These are phyloP conservation scores for Phytophthora cactorum DNA, from an alignment of 352 stramenopile genomes.

Conservation along the genomic window DNA sequence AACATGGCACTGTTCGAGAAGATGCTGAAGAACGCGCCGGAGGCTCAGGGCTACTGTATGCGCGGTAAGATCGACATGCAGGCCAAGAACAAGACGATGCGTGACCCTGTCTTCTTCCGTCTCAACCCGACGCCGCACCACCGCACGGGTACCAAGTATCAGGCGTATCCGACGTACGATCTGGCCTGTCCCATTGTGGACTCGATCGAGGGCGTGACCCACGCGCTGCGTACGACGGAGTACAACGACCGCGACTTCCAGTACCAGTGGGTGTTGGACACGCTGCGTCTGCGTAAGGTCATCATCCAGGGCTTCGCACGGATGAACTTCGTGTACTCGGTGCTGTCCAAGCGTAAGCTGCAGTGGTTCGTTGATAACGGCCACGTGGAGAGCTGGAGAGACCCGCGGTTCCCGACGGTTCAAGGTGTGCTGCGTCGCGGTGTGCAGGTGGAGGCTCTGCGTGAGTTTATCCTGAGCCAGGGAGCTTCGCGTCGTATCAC, in stretches of 20 bases:
- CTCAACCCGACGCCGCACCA: slow-evolving; percentile 86
- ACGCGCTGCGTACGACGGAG: slow-evolving; percentile 98
- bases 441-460: slow-evolving; percentile 95
- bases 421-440: slow-evolving; percentile 96
- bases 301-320: slow-evolving; percentile 96
- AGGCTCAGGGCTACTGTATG: slow-evolving; percentile 78
- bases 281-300: slow-evolving; percentile 85
- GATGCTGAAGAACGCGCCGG: slow-evolving; percentile 94
- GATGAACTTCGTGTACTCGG: slow-evolving; percentile 99
- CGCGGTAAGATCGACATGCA: slow-evolving; percentile 96
- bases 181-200: slow-evolving; percentile 99
- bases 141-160: slow-evolving; percentile 96
- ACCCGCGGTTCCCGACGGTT: slow-evolving; percentile 99
- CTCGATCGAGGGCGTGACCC: slow-evolving; percentile 98
- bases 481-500: slow-evolving; percentile 96
- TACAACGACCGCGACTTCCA: slow-evolving; percentile 99
- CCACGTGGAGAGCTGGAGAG: slow-evolving; percentile 97
- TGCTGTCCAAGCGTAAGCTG: slow-evolving; percentile 99
- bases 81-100: slow-evolving; percentile 90
- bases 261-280: slow-evolving; percentile 95
- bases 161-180: slow-evolving; percentile 99
- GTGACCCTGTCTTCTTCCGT: slow-evolving; percentile 91
- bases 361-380: slow-evolving; percentile 99
- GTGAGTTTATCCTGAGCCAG: slow-evolving; percentile 98
- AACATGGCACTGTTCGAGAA: slow-evolving; percentile 96